Percentiles rank a stretch among this genome's conserved stretches.
Evolutionary conservation across 1,139 yeast genomes (phyloP).

Genomic region (Scheffersomyces segobiensis): DNA sequence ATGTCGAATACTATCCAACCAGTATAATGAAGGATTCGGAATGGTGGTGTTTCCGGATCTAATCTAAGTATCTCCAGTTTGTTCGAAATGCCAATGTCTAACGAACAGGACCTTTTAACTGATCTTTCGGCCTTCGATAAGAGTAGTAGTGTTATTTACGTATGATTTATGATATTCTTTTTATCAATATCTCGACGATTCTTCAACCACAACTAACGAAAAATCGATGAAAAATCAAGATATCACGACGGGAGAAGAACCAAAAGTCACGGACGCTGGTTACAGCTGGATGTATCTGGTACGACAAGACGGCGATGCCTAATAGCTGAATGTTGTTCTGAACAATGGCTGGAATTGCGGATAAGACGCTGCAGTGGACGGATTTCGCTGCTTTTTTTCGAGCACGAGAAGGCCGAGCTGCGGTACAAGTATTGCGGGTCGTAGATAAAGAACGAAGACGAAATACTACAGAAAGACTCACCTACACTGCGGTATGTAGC

Average conservation of each 20-base stretch:
- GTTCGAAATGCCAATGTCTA: background rate
- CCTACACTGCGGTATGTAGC: background rate
- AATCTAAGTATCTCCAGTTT: background rate
- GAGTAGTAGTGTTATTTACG: background rate
- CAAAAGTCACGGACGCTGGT: background rate
- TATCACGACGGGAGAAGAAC: background rate
- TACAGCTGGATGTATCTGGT: background rate
- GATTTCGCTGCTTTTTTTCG: background rate
- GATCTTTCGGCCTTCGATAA: background rate
- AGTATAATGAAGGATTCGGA: no score
- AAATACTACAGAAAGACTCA: background rate
- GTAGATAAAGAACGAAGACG: background rate
- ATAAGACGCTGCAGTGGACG: background rate
- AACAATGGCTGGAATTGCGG: background rate
- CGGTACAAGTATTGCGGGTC: background rate
- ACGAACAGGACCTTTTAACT: background rate
- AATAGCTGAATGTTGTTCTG: background rate
- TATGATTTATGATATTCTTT: background rate
- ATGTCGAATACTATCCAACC: no score
- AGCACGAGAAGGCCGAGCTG: background rate
- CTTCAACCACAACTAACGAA: background rate
- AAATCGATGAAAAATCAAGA: background rate
- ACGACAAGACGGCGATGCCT: background rate
- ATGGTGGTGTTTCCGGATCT: background rate
- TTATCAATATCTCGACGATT: background rate